Base-by-base conservation (phyloP, 2,329 filamentous ascomycete genomes). In the Hypomyces perniciosus region DNA sequence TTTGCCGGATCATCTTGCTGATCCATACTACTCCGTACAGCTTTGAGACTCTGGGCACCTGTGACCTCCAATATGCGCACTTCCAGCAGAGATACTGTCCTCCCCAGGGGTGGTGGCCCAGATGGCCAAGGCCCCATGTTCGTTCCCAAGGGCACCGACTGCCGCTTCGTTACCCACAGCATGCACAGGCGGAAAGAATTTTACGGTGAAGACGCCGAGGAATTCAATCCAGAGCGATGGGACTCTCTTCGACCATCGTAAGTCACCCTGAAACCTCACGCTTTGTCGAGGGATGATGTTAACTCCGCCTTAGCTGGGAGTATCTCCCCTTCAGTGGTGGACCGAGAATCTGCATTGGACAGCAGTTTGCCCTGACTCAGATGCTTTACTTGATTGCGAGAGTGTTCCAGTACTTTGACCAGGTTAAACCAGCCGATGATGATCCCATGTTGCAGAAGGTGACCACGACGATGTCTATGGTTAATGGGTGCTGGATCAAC, bases 201-300 rank as follows among this genome's bases (percentile, higher is more conserved):
- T 5, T 77, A 63, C 51, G 74, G 74, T 0, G 55, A 59, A 0
- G 72, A 76, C 39, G 67, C 67, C 1, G 64, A 71, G 2, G 65
- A 67, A 50, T 76, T 75, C 55, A 60, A 63, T 0, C 74, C 74
- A 0, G 73, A 76, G 55, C 64, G 74, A 6, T 77, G 73, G 69
- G 61, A 68, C 2, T 62, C 61, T 34, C 56, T 66, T 12, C 62
- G 46, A 55, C 77, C 40, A 57, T 75, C 40, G 44, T 67, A 63
- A 27, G 65, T 44, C 44, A 9, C 12, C 20, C 37, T 37, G 2
- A 20, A 29, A 7, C 33, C 8, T 13, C 30, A 42, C 12, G 29
- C 26, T n/a, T n/a, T 12, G 47, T 2, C 5, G 8, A 8, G 7
- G n/a, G 7, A n/a, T 4, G 20, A 27, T 27, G 37, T 44, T 40